These are phyloP conservation scores for Aechmea fasciata DNA, from an alignment of 176 grass and related monocot genomes.

Conservation along the genomic window DNA sequence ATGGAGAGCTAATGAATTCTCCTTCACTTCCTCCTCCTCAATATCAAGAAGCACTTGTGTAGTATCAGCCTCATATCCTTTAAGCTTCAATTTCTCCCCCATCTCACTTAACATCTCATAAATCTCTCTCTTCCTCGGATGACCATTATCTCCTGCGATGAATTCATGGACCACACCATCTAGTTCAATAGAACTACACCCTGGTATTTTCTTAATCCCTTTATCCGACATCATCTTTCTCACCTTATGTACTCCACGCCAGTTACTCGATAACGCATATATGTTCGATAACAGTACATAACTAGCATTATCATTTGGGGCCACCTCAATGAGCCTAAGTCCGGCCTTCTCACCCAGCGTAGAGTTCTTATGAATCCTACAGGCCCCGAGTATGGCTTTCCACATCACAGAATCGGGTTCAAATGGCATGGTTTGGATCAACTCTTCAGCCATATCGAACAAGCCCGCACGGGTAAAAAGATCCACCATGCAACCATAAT, in stretches of 20 bases:
- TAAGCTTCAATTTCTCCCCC: constrained; percentile 32
- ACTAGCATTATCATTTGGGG: constrained; percentile 42
- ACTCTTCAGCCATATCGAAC: constrained; percentile 42
- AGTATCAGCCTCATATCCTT: constrained; percentile 42
- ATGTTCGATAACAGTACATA: constrained; percentile 65
- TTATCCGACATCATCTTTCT: constrained; percentile 49
- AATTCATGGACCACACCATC: constrained; percentile 60
- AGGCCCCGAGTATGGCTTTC: constrained; percentile 53
- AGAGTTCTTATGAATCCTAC: constrained; percentile 50
- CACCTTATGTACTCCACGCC: constrained; percentile 43
- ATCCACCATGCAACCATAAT: constrained; percentile 71
- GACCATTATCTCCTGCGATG: constrained; percentile 46
- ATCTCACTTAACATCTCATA: constrained; percentile 50
- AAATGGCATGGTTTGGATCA: constrained; percentile 40
- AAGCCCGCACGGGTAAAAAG: constrained; percentile 44
- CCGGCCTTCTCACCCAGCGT: constrained; percentile 44
- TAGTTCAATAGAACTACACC: constrained; percentile 53
- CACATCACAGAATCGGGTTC: constrained; percentile 52
- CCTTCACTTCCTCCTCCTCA: constrained; percentile 47
- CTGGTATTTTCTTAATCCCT: constrained; percentile 45
- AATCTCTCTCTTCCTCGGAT: constrained; percentile 42
- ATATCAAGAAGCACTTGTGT: constrained; percentile 60
- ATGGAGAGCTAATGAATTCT: constrained; percentile 53
- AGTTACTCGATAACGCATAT: constrained; percentile 54
- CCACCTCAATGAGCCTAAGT: constrained; percentile 43